Conservation (phyloP, 2,329 filamentous ascomycete species). For the Xylariaceae sp. region DNA sequence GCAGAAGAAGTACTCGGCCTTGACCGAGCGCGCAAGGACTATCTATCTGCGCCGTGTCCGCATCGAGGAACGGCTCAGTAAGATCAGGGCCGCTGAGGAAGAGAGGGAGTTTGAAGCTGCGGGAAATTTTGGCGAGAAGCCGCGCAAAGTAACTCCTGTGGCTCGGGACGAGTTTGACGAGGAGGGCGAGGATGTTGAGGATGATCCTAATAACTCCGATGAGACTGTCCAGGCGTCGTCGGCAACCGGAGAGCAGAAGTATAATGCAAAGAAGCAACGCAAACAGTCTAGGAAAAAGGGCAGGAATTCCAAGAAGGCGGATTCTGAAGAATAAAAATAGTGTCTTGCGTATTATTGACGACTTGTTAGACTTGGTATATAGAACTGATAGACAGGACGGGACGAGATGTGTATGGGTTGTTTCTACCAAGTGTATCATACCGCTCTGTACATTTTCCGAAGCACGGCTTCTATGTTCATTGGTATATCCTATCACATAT, state of each 20-base stretch:
- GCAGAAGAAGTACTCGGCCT: conserved; percentile 9
- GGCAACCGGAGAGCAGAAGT: too few species aligned
- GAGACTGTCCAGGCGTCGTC: too few species aligned
- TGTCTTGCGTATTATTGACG: too few species aligned
- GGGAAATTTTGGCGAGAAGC: too few species aligned
- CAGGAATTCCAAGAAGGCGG: too few species aligned
- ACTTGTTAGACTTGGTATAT: too few species aligned
- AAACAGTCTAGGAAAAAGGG: too few species aligned
- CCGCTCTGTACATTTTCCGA: conserved; percentile 5
- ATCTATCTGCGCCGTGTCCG: conserved; percentile 13
- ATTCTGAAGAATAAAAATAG: too few species aligned
- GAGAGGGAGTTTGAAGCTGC: neutral
- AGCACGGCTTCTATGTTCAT: neutral
- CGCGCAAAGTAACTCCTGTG: neutral
- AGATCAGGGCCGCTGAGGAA: neutral
- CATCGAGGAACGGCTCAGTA: conserved; percentile 5
- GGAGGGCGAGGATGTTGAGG: too few species aligned
- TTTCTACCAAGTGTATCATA: neutral
- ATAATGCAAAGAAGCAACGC: too few species aligned
- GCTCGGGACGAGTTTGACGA: neutral
- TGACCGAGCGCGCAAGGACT: conserved; percentile 2
- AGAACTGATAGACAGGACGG: neutral
- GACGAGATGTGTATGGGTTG: neutral
- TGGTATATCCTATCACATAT: neutral
- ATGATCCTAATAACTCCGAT: too few species aligned